These are phyloP conservation scores for Leccinum huronense DNA, from an alignment of 1,284 basidiomycete species.

Conservation along the genomic window DNA sequence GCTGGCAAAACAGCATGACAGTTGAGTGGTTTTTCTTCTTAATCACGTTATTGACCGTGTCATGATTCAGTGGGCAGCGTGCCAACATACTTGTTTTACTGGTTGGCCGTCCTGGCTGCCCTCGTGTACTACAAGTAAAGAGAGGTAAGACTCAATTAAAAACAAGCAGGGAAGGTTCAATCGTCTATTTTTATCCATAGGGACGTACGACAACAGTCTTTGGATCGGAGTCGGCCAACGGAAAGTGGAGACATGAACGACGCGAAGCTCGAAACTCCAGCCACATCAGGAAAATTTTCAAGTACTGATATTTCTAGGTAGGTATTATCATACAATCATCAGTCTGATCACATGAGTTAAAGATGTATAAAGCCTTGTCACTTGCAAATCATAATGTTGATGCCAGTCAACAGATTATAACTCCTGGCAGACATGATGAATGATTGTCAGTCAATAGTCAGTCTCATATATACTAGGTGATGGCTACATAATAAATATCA, in stretches of 20 bases:
- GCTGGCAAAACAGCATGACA: conserved; percentile 73
- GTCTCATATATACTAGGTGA: neutral
- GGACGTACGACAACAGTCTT: conserved; percentile 43
- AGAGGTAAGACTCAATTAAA: conserved; percentile 42
- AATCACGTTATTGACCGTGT: conserved; percentile 2
- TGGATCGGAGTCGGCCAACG: conserved; percentile 45
- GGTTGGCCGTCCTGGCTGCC: conserved; percentile 65
- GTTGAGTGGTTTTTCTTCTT: conserved; percentile 34
- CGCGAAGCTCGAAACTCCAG: conserved; percentile 20
- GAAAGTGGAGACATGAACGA: conserved; percentile 30
- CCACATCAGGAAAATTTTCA: neutral
- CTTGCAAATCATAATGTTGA: too few species aligned
- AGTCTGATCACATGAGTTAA: too few species aligned
- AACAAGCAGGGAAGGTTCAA: neutral
- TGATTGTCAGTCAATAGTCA: neutral
- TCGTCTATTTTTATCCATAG: conserved; percentile 22
- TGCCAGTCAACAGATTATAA: neutral
- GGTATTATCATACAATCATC: too few species aligned
- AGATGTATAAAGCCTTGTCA: too few species aligned
- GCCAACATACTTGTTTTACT: conserved; percentile 77
- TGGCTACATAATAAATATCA: neutral
- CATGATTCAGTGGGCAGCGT: conserved; percentile 56
- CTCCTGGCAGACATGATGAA: neutral
- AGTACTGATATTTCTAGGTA: too few species aligned
- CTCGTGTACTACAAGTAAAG: conserved; percentile 71